Percentiles rank a stretch among this genome's conserved stretches.
phyloP scores from a whole-genome alignment of 164 flowering plant genomes.

The Akebia trifoliata region DNA sequence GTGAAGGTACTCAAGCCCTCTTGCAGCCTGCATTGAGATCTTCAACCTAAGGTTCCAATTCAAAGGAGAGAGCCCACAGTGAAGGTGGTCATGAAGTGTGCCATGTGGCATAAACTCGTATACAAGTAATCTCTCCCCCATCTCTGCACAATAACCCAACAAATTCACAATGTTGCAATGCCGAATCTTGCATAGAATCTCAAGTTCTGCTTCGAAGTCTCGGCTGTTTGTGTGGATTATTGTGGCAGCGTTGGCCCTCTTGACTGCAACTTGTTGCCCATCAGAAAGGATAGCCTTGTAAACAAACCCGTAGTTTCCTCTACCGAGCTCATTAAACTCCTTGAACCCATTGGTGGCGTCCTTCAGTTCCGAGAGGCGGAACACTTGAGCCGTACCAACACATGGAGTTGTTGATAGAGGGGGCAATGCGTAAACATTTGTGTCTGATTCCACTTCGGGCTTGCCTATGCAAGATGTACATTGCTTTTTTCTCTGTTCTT shows the following conservation, averaged over 20 bases:
- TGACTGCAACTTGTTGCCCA: slow-evolving; percentile 83
- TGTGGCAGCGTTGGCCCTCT: slow-evolving; percentile 87
- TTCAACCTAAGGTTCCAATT: slow-evolving; percentile 62
- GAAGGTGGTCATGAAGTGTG: slow-evolving; percentile 73
- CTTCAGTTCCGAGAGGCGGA: slow-evolving; percentile 78
- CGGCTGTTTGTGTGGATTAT: slow-evolving; percentile 67
- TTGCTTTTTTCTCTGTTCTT: slow-evolving; percentile 34
- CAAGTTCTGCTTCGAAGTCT: slow-evolving; percentile 77
- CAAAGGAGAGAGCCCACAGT: slow-evolving; percentile 60
- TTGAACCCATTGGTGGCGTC: slow-evolving; percentile 94
- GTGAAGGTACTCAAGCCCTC: slow-evolving; percentile 82
- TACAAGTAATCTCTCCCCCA: slow-evolving; percentile 81
- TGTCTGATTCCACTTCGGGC: slow-evolving; percentile 33
- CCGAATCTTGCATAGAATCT: slow-evolving; percentile 65
- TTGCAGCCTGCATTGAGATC: slow-evolving; percentile 66
- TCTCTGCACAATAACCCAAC: slow-evolving; percentile 74
- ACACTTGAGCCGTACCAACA: slow-evolving; percentile 60
- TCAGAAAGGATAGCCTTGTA: slow-evolving; percentile 79
- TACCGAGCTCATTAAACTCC: slow-evolving; percentile 87
- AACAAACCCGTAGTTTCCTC: slow-evolving; percentile 94
- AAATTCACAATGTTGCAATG: slow-evolving; percentile 74
- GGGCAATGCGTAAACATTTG: slow-evolving; percentile 20
- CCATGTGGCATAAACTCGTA: slow-evolving; percentile 86
- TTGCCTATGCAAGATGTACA: slow-evolving; percentile 45
- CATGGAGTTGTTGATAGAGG: slow-evolving; percentile 33